A percentile compares a stretch with the other conserved stretches of the same genome.
phyloP scores from a whole-genome alignment of 2,329 filamentous ascomycete genomes.

The Myriosclerotinia duriaeana region DNA sequence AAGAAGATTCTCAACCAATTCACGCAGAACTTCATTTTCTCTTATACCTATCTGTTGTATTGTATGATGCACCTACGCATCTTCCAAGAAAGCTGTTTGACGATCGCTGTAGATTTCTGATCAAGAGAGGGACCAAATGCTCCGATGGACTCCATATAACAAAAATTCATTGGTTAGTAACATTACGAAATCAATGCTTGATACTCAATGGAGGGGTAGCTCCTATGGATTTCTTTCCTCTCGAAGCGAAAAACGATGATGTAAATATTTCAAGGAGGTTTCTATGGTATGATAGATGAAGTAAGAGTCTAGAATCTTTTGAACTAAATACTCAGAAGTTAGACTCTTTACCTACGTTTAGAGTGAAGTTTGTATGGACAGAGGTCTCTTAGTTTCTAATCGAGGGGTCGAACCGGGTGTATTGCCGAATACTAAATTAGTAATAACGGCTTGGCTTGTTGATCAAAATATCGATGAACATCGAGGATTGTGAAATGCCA shows the following conservation, averaged over 20 bases:
- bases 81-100: not conserved
- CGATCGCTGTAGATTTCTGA: not conserved
- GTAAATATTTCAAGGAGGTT: not conserved
- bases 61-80: not conserved
- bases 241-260: slow-evolving; percentile 10
- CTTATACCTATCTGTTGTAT: not conserved
- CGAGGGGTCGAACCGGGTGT: slow-evolving; percentile 3
- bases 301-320: not conserved
- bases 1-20: slow-evolving; percentile 36
- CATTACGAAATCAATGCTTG: slow-evolving; percentile 6
- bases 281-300: not conserved
- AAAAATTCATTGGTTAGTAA: not conserved
- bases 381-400: not conserved
- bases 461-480: slow-evolving; percentile 1
- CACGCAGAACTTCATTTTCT: slow-evolving; percentile 34
- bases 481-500: slow-evolving; percentile 13
- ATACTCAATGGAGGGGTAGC: slow-evolving; percentile 11
- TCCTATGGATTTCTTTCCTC: not conserved
- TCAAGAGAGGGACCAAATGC: slow-evolving; percentile 11
- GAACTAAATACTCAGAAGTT: not conserved
- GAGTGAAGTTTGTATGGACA: slow-evolving; percentile 1
- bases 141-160: slow-evolving; percentile 11
- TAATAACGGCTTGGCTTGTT: not conserved
- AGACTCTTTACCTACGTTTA: not conserved
- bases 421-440: not conserved